Conservation (phyloP, 2,329 filamentous ascomycete species). For the Ascochyta viciae-villosae region DNA sequence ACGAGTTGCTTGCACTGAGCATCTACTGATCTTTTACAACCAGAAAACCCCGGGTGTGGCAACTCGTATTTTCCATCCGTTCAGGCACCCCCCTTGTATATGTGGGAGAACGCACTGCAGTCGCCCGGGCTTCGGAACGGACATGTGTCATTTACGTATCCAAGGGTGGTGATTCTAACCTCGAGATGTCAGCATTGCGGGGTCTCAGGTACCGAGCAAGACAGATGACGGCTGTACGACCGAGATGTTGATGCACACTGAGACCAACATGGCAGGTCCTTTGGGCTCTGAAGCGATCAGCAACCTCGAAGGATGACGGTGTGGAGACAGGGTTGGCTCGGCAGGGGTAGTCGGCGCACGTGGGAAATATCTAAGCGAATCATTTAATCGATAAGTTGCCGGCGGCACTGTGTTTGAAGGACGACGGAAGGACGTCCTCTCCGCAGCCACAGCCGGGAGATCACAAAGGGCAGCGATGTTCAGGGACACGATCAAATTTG, state of each 20-base stretch:
- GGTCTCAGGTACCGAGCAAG: conserved; percentile 2
- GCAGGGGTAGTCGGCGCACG: conserved; percentile 11
- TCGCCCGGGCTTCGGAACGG: conserved; percentile 15
- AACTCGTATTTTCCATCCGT: no score
- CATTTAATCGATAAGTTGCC: conserved; percentile 14
- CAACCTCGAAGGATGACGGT: conserved; percentile 8
- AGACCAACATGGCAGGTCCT: conserved; percentile 15
- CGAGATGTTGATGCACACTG: conserved; percentile 5
- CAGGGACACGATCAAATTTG: neutral
- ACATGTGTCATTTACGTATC: conserved; percentile 13
- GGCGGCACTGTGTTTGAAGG: conserved; percentile 3
- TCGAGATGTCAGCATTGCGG: conserved; percentile 10
- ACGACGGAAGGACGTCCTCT: conserved; percentile 6
- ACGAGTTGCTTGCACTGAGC: no score
- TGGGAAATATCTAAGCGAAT: conserved; percentile 18
- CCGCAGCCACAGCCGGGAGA: conserved; percentile 16
- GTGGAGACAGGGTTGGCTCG: conserved; percentile 13
- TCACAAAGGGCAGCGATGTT: conserved; percentile 10
- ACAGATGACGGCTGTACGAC: conserved; percentile 3
- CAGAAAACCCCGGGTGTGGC: no score
- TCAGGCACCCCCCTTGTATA: no score
- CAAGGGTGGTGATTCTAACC: conserved; percentile 1
- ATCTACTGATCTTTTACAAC: no score
- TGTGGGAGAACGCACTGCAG: conserved; percentile 6
- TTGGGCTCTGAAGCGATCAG: conserved; percentile 11